Evolutionary conservation across 768 basidiomycete genomes (phyloP).

Genomic region (Calocera viscosa): DNA sequence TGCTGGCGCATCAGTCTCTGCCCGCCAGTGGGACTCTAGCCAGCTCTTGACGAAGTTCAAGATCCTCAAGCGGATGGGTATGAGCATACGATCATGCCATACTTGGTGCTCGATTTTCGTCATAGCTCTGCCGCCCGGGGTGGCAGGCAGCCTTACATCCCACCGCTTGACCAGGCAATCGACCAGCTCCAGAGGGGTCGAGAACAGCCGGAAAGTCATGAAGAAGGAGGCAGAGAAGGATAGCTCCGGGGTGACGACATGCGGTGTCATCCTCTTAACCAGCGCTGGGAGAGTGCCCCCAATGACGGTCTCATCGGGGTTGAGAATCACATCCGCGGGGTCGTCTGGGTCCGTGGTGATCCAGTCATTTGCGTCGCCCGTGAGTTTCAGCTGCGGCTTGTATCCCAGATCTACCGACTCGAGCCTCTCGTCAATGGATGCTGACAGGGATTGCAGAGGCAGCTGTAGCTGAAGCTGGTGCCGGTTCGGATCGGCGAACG

Average conservation of each 20-base stretch:
- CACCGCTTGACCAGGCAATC: constrained; percentile 70
- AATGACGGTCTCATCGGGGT: constrained; percentile 76
- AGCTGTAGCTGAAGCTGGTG: constrained; percentile 13
- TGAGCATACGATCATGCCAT: constrained; percentile 80
- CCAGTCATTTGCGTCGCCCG: constrained; percentile 20
- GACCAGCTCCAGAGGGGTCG: constrained; percentile 62
- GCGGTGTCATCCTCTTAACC: constrained; percentile 96
- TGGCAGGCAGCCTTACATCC: constrained; percentile 40
- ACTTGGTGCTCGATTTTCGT: constrained; percentile 48
- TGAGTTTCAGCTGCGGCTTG: constrained; percentile 41
- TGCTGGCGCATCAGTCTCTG: constrained; percentile 56
- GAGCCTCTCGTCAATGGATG: not conserved
- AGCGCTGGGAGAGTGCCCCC: constrained; percentile 80
- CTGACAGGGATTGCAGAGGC: constrained; percentile 17
- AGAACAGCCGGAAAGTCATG: constrained; percentile 87
- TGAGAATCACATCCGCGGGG: constrained; percentile 76
- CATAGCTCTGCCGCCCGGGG: constrained; percentile 40
- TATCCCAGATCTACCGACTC: constrained; percentile 31
- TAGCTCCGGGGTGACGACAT: constrained; percentile 79
- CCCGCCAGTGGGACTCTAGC: constrained; percentile 83
- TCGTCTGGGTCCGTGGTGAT: constrained; percentile 51
- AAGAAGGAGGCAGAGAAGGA: constrained; percentile 84
- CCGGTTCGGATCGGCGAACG: constrained; percentile 8
- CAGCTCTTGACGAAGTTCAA: constrained; percentile 89
- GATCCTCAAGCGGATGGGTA: constrained; percentile 81